Conservation (phyloP, 2,329 filamentous ascomycete species). For the Parastagonospora avenae region DNA sequence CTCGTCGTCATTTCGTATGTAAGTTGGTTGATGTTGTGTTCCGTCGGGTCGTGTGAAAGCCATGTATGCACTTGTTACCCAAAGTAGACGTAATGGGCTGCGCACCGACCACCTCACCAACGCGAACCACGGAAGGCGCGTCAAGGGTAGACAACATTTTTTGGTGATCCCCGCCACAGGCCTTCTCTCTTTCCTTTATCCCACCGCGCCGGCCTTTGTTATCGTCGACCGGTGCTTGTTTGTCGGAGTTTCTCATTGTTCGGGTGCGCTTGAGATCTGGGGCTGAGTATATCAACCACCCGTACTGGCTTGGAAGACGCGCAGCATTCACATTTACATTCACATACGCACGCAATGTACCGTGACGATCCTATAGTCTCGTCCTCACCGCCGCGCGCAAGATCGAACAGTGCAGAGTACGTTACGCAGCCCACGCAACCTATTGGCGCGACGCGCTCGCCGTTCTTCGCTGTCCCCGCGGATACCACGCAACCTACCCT, state of each 20-base stretch:
- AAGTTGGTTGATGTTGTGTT: neutral
- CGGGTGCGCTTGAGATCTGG: too few relatives aligned
- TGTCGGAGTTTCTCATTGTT: neutral
- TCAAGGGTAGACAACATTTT: constrained; percentile 11
- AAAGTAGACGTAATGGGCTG: neutral
- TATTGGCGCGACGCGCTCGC: constrained; percentile 28
- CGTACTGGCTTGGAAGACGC: neutral
- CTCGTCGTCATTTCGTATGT: constrained; percentile 67
- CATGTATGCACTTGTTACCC: neutral
- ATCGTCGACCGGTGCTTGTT: constrained; percentile 14
- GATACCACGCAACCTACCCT: constrained; percentile 65
- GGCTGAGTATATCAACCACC: neutral
- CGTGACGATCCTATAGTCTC: constrained; percentile 40
- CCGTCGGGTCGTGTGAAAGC: neutral
- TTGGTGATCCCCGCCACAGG: constrained; percentile 18
- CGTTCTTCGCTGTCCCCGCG: constrained; percentile 30
- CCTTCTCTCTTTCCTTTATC: constrained; percentile 8
- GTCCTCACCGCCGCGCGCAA: constrained; percentile 34
- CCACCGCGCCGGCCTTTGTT: constrained; percentile 16
- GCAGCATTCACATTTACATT: neutral
- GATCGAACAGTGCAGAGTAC: constrained; percentile 53
- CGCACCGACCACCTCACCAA: constrained; percentile 1
- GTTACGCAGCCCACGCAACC: constrained; percentile 49
- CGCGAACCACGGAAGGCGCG: constrained; percentile 13
- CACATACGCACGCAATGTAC: constrained; percentile 30